Percentiles rank a stretch among this genome's conserved stretches.
Conservation (phyloP, 1,284 basidiomycete species). For the Mycosarcoma mackinlayi region DNA sequence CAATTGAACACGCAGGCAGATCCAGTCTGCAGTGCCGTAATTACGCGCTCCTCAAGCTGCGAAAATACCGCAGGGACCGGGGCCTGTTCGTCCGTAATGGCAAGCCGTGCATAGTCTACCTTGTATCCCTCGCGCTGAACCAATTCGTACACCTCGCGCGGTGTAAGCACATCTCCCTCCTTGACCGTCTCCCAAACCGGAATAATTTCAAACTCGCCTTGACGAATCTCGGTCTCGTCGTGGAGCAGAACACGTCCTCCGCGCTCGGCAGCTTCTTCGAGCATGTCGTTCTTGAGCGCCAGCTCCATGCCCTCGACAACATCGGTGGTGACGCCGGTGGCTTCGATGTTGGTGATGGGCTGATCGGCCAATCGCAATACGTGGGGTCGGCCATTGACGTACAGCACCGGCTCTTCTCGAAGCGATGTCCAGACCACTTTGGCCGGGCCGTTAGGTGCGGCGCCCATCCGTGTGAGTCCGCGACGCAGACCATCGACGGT, state of each 20-base stretch:
- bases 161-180: conserved; percentile 91
- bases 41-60: conserved; percentile 63
- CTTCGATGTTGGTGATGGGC: conserved; percentile 67
- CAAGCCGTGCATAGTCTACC: conserved; percentile 66
- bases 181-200: conserved; percentile 82
- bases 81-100: conserved; percentile 68
- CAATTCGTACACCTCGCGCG: conserved; percentile 74
- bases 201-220: conserved; percentile 80
- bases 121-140: conserved; percentile 63
- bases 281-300: conserved; percentile 87
- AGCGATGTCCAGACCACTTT: conserved; percentile 65
- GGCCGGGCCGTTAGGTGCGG: conserved; percentile 43
- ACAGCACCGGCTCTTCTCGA: conserved; percentile 66
- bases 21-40: conserved; percentile 55
- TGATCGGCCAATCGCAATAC: conserved; percentile 85
- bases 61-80: conserved; percentile 66
- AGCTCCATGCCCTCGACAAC: conserved; percentile 94
- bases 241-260: conserved; percentile 85
- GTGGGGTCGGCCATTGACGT: conserved; percentile 78
- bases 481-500: conserved; percentile 65
- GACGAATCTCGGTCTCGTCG: conserved; percentile 93
- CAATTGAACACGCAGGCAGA: conserved; percentile 65
- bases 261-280: conserved; percentile 80
- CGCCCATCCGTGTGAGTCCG: conserved; percentile 63
- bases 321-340: conserved; percentile 90